Evolutionary conservation across 768 basidiomycete species (phyloP).

Genomic region (Phlegmacium glaucopus): DNA sequence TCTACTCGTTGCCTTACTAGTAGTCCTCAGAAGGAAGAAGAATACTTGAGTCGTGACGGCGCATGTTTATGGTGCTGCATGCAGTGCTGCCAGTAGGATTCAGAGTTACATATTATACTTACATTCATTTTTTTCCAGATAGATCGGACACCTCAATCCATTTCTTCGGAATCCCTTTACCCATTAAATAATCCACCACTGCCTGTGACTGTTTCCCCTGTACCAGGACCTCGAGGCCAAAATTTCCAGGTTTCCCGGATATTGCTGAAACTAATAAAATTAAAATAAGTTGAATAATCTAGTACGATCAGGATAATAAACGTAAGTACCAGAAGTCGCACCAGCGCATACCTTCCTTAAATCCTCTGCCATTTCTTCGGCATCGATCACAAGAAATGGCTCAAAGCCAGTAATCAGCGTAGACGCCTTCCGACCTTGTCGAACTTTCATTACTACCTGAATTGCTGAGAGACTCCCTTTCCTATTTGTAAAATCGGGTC

Average conservation of each 20-base stretch:
- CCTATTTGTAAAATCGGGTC: slow-evolving; percentile 34
- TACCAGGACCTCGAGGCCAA: slow-evolving; percentile 69
- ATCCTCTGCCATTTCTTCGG: slow-evolving; percentile 76
- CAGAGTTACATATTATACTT: no score
- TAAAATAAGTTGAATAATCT: slow-evolving; percentile 1
- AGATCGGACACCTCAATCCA: slow-evolving; percentile 66
- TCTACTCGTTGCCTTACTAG: no score
- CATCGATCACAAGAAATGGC: slow-evolving; percentile 60
- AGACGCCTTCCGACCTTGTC: slow-evolving; percentile 75
- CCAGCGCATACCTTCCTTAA: slow-evolving; percentile 75
- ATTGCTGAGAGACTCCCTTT: slow-evolving; percentile 77
- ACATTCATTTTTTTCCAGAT: slow-evolving; percentile 44
- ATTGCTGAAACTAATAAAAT: slow-evolving; percentile 61
- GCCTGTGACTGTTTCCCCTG: slow-evolving; percentile 78
- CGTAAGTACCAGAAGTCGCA: slow-evolving; percentile 59
- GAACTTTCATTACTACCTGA: slow-evolving; percentile 60
- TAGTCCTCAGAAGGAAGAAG: no score
- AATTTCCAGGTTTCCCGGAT: slow-evolving; percentile 47
- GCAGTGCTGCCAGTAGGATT: no score
- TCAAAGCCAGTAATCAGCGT: slow-evolving; percentile 82
- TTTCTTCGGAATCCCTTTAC: slow-evolving; percentile 73
- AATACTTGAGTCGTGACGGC: no score
- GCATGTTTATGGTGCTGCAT: no score
- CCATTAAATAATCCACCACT: slow-evolving; percentile 63
- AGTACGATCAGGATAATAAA: background rate